Percentiles rank a stretch among this genome's conserved stretches.
Conservation (phyloP, 2,329 filamentous ascomycete genomes). For the Fusarium phyllophilum region DNA sequence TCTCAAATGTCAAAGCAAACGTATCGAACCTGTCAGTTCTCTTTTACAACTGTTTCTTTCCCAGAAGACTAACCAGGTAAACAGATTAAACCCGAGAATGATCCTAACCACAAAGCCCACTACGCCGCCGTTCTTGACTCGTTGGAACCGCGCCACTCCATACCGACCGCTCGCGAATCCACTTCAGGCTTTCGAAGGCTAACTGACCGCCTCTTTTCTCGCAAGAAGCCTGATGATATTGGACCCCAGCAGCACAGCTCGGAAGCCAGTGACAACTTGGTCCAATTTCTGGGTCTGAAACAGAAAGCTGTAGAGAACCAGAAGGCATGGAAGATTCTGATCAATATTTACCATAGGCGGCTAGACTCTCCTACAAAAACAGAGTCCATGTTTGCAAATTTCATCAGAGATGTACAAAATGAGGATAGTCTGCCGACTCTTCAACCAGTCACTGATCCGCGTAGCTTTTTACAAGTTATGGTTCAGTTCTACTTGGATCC, state of each 20-base stretch:
- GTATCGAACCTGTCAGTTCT: too few relatives aligned
- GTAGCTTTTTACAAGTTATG: fast-evolving
- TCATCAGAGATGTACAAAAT: background rate
- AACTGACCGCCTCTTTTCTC: background rate
- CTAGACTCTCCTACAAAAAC: fast-evolving
- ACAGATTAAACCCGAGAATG: too few relatives aligned
- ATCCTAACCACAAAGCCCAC: too few relatives aligned
- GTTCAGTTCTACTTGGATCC: fast-evolving
- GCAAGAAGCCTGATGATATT: background rate
- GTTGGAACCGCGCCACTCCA: too few relatives aligned
- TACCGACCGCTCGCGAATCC: background rate
- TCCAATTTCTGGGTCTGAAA: fast-evolving
- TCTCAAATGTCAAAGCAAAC: too few relatives aligned
- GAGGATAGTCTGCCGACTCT: fast-evolving
- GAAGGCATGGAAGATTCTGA: background rate
- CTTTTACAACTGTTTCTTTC: too few relatives aligned
- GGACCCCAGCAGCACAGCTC: too few relatives aligned
- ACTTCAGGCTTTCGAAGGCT: background rate
- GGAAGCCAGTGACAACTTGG: too few relatives aligned
- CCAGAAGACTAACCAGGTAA: too few relatives aligned
- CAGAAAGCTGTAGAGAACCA: fast-evolving
- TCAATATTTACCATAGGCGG: fast-evolving
- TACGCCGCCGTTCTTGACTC: too few relatives aligned
- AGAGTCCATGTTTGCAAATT: background rate
- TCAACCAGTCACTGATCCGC: fast-evolving